These are phyloP conservation scores for Colletotrichum chrysophilum DNA, from an alignment of 2,329 filamentous ascomycete genomes.

Conservation along the genomic window DNA sequence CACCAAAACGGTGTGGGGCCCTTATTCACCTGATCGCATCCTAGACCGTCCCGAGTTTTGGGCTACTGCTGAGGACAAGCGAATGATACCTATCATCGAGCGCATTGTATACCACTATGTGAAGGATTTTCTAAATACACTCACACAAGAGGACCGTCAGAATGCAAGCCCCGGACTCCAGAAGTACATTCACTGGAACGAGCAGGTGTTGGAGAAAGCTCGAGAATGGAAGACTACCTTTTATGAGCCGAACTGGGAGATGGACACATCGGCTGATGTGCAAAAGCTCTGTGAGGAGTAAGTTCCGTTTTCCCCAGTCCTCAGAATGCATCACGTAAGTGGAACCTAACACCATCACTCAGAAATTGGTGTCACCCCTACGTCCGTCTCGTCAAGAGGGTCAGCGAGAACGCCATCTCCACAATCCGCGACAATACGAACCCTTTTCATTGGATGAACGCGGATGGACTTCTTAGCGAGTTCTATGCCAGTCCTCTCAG, in stretches of 20 bases:
- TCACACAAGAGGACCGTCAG: neutral
- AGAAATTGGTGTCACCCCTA: neutral
- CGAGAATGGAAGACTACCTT: neutral
- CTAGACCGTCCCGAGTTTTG: neutral
- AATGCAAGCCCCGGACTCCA: neutral
- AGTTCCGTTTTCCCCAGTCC: neutral
- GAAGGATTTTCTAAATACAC: neutral
- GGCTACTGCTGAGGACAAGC: constrained; percentile 7
- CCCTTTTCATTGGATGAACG: constrained; percentile 4
- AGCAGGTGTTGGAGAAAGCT: neutral
- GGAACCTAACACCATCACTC: neutral
- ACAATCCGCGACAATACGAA: neutral
- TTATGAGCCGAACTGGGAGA: neutral
- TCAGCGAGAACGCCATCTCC: neutral
- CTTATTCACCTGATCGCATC: neutral
- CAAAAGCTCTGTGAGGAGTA: neutral
- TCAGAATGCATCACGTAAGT: neutral
- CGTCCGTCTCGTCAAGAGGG: neutral
- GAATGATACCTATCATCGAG: constrained; percentile 1
- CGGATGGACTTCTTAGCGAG: neutral
- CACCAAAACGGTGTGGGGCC: neutral
- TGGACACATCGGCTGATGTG: neutral
- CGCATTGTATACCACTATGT: constrained; percentile 1
- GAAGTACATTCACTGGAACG: constrained; percentile 1
- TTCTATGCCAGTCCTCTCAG: constrained; percentile 3